Evolutionary conservation across 495 filamentous ascomycete species (phyloP).

Genomic region (Chaetomidium leptoderma): DNA sequence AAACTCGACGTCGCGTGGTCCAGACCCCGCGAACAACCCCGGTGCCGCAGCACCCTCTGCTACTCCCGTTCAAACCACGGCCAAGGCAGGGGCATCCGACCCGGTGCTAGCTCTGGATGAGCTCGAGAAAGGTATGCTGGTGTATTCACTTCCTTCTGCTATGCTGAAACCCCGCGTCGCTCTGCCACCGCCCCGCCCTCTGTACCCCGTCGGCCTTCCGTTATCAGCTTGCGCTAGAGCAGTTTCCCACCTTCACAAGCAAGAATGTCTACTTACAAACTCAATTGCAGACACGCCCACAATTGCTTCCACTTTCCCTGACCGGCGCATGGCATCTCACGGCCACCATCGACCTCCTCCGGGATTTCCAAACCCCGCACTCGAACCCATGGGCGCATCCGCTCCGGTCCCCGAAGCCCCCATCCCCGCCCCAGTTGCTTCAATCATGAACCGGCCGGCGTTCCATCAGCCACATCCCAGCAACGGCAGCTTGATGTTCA

Average conservation of each 20-base stretch:
- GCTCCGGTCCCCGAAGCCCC: conserved; percentile 10
- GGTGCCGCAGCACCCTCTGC: conserved; percentile 10
- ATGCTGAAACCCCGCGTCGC: neutral
- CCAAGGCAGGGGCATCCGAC: neutral
- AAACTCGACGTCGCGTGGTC: neutral
- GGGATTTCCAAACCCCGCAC: conserved; percentile 9
- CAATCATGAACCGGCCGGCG: conserved; percentile 13
- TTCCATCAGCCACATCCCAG: conserved; percentile 40
- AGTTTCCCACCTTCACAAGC: neutral
- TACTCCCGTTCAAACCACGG: conserved; percentile 1
- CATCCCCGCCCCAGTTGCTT: conserved; percentile 13
- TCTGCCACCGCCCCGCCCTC: neutral
- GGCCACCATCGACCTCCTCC: conserved; percentile 16
- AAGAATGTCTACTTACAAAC: conserved; percentile 11
- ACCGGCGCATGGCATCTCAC: conserved; percentile 9
- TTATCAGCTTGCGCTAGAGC: neutral
- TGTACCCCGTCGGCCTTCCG: conserved; percentile 5
- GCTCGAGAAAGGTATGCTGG: conserved; percentile 16
- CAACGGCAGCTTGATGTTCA: conserved; percentile 45
- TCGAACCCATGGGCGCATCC: neutral
- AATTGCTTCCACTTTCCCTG: conserved; percentile 4
- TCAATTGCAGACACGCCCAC: conserved; percentile 17
- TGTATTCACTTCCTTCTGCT: neutral
- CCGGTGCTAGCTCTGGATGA: neutral
- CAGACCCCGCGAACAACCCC: neutral